A percentile compares a stretch with the other conserved stretches of the same genome.
Conservation (phyloP, 768 basidiomycete genomes). For the Suillus alpinus region DNA sequence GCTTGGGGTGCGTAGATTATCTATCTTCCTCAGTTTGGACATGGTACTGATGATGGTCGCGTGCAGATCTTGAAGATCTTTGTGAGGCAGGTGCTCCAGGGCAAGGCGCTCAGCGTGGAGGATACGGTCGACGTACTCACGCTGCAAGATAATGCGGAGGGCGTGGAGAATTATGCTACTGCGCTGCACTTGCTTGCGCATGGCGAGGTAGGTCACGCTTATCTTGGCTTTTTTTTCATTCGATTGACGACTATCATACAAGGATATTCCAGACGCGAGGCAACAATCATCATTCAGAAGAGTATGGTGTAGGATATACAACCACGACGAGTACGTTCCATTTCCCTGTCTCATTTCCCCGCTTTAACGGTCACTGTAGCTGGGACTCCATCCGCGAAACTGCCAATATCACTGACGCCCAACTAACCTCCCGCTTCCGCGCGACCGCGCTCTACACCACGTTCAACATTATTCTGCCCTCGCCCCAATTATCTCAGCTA, state of each 20-base stretch:
- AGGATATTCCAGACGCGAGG: slow-evolving; percentile 73
- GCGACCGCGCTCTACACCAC: slow-evolving; percentile 74
- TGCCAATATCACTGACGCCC: slow-evolving; percentile 69
- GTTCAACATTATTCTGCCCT: slow-evolving; percentile 44
- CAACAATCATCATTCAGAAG: slow-evolving; percentile 66
- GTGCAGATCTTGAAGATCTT: slow-evolving; percentile 67
- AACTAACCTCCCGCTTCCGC: slow-evolving; percentile 68
- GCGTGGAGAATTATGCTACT: slow-evolving; percentile 63
- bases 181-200: slow-evolving; percentile 65
- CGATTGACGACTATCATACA: background rate
- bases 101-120: slow-evolving; percentile 71
- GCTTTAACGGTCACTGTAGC: slow-evolving; percentile 36
- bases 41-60: slow-evolving; percentile 1
- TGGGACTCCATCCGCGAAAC: slow-evolving; percentile 80
- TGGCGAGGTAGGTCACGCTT: slow-evolving; percentile 41
- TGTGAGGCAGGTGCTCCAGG: slow-evolving; percentile 68
- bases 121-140: slow-evolving; percentile 82
- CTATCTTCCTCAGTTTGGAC: background rate
- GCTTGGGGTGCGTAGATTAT: slow-evolving; percentile 25
- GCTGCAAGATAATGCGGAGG: slow-evolving; percentile 71
- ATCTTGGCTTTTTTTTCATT: background rate
- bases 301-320: slow-evolving; percentile 85
- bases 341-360: background rate
- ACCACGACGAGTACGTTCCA: slow-evolving; percentile 78
- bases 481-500: slow-evolving; percentile 34